Evolutionary conservation across 768 basidiomycete genomes (phyloP).

Genomic region (Sarcomyxa edulis): DNA sequence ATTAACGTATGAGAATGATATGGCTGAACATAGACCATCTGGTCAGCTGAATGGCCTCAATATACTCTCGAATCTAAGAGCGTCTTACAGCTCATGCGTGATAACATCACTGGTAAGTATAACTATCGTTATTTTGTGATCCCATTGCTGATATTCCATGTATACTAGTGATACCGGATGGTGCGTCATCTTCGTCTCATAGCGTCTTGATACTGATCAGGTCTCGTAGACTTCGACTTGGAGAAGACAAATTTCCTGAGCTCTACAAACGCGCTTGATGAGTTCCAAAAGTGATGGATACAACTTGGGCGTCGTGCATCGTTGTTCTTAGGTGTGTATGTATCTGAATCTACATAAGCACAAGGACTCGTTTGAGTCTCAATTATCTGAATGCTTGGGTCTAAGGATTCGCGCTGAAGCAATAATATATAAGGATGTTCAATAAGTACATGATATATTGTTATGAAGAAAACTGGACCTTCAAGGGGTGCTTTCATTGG

Average conservation of each 20-base stretch:
- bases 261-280: conserved; percentile 30
- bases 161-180: conserved; percentile 48
- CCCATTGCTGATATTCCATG: no score
- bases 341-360: neutral
- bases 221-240: conserved; percentile 31
- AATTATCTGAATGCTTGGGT: no score
- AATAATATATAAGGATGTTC: no score
- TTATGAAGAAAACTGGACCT: no score
- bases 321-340: neutral
- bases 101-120: conserved; percentile 52
- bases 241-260: conserved; percentile 39
- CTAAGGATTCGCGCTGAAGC: no score
- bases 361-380: no score
- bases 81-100: conserved; percentile 45
- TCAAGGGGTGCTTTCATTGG: no score
- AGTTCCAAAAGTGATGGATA: conserved; percentile 38
- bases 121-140: no score
- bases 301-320: neutral
- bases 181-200: conserved; percentile 22
- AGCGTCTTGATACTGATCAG: neutral
- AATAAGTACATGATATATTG: no score
- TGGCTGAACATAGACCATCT: neutral
- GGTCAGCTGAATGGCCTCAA: conserved; percentile 41
- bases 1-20: neutral
- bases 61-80: conserved; percentile 27